Evolutionary conservation across 225 moss, liverwort and hornwort genomes (phyloP).

Genomic region (Pleurozium schreberi): DNA sequence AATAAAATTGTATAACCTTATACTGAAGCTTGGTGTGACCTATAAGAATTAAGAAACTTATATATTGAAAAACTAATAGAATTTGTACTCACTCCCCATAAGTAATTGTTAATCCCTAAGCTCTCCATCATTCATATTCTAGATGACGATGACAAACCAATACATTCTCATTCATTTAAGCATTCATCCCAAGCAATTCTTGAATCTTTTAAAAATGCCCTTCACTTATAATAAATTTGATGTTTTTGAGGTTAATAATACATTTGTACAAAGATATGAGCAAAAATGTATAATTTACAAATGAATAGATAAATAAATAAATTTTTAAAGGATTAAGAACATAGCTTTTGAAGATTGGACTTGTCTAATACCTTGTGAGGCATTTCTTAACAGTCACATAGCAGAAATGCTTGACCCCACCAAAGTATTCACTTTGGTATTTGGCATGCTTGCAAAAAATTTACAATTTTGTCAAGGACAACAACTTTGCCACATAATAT

Average conservation of each 20-base stretch:
- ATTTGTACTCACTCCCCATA: background rate
- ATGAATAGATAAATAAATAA: background rate
- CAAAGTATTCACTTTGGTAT: background rate
- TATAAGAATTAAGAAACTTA: background rate
- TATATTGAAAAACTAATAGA: background rate
- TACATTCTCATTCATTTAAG: accelerated
- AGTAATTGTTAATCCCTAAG: background rate
- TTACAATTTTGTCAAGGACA: background rate
- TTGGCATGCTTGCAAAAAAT: background rate
- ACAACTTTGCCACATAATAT: background rate
- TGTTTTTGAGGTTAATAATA: background rate
- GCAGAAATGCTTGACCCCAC: background rate
- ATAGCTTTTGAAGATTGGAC: background rate
- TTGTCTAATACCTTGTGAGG: background rate
- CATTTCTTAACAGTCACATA: background rate
- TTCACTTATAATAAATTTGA: background rate
- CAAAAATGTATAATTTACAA: background rate
- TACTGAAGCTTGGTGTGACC: background rate
- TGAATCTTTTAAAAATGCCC: no score
- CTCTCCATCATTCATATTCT: accelerated
- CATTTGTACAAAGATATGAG: background rate
- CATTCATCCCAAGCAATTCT: background rate
- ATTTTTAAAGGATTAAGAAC: accelerated
- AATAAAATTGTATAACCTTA: background rate
- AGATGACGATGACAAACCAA: background rate